Percentiles rank a stretch among this genome's conserved stretches.
phyloP scores from a whole-genome alignment of 345 rosid genomes.

The Eutrema yunnanense region DNA sequence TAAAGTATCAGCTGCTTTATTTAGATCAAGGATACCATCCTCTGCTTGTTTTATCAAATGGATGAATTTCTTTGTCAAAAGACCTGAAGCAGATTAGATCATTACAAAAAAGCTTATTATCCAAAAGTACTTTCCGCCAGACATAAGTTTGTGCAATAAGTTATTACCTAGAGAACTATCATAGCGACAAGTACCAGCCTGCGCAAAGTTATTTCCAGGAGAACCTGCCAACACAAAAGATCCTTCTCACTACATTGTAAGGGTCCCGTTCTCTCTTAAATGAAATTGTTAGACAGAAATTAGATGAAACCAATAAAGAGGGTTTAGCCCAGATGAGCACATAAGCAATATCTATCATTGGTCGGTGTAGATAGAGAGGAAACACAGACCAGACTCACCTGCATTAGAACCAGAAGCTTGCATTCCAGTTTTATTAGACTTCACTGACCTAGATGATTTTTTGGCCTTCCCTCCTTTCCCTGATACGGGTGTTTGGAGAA shows the following conservation, averaged over 20 bases:
- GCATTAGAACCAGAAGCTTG: constrained; percentile 58
- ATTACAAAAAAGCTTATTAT: background rate
- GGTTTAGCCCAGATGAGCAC: background rate
- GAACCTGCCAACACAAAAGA: constrained; percentile 68
- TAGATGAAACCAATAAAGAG: background rate
- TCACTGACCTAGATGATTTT: constrained; percentile 53
- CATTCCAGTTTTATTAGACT: constrained; percentile 52
- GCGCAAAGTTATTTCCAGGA: constrained; percentile 69
- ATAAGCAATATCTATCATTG: background rate
- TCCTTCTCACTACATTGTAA: constrained; percentile 14
- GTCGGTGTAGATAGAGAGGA: background rate
- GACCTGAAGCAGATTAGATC: constrained; percentile 47
- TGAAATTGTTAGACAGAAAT: background rate
- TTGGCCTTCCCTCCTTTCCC: constrained; percentile 69
- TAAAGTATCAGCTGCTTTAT: constrained; percentile 89
- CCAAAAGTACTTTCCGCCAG: background rate
- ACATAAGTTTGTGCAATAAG: background rate
- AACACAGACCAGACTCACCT: constrained; percentile 38
- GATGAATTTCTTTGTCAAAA: constrained; percentile 96
- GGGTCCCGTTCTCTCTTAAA: constrained; percentile 2
- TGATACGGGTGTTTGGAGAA: constrained; percentile 67
- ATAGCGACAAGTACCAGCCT: constrained; percentile 89
- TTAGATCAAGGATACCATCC: constrained; percentile 94
- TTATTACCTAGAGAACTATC: constrained; percentile 92
- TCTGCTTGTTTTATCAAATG: constrained; percentile 91